Percentiles rank a stretch among this genome's conserved stretches.
phyloP scores from a whole-genome alignment of 345 rosid genomes.

The Ricinus communis region DNA sequence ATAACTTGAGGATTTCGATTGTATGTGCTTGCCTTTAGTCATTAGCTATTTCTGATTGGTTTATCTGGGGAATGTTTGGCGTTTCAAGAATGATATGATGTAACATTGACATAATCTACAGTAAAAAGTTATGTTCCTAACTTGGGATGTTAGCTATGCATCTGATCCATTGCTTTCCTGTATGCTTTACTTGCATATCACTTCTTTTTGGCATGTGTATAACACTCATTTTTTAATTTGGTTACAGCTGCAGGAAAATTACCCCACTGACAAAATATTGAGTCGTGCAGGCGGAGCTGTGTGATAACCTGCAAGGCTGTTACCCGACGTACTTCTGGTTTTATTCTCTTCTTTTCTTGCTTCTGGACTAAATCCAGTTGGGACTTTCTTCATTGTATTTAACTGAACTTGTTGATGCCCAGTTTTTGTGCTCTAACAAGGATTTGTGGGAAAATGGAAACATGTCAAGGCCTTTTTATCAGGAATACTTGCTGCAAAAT shows the following conservation, averaged over 20 bases:
- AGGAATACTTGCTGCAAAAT: too few relatives aligned
- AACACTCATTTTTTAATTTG: not conserved
- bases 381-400: not conserved
- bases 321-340: not conserved
- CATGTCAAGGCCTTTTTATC: too few relatives aligned
- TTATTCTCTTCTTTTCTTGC: not conserved
- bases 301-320: not conserved
- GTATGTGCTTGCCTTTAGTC: not conserved
- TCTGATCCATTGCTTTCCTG: conserved; percentile 45
- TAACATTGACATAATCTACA: not conserved
- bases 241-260: not conserved
- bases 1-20: not conserved
- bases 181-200: conserved; percentile 24
- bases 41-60: not conserved
- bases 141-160: conserved; percentile 29
- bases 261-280: conserved; percentile 1
- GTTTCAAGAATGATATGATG: not conserved
- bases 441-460: not conserved
- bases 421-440: not conserved
- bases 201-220: not conserved
- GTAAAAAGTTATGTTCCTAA: conserved; percentile 8
- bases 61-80: not conserved
- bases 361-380: not conserved
- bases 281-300: not conserved
- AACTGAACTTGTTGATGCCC: not conserved